Percentiles rank a stretch among this genome's conserved stretches.
These are phyloP conservation scores for Melampsora larici-populina DNA, from an alignment of 1,284 basidiomycete genomes.

Conservation along the genomic window DNA sequence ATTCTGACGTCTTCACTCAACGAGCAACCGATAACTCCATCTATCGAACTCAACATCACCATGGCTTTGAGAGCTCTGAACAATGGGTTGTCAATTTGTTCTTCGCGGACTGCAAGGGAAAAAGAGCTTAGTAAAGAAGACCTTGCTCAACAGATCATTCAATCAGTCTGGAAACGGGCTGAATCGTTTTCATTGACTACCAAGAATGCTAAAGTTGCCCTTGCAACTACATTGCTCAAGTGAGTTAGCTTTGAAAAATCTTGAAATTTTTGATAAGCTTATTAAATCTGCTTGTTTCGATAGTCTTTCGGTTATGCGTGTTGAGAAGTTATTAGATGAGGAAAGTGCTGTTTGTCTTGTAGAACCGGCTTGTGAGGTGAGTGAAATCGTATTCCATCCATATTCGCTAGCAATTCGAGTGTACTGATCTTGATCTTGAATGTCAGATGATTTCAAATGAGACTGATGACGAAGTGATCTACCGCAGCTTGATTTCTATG, in stretches of 20 bases:
- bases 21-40: neutral
- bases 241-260: neutral
- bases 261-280: neutral
- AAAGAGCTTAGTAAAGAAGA: constrained; percentile 14
- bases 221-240: constrained; percentile 36
- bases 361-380: neutral
- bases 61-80: constrained; percentile 30
- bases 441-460: neutral
- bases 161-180: neutral
- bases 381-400: neutral
- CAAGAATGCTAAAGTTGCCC: constrained; percentile 35
- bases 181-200: constrained; percentile 2
- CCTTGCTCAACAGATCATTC: constrained; percentile 13
- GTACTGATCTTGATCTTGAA: neutral
- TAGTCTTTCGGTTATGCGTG: neutral
- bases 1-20: constrained; percentile 7
- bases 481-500: constrained; percentile 27
- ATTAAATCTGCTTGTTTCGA: neutral
- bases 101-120: neutral
- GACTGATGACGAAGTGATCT: constrained; percentile 30
- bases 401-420: neutral
- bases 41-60: constrained; percentile 24
- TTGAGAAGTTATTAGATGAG: neutral
- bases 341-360: neutral
- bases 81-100: constrained; percentile 23